Base-by-base conservation (phyloP, 768 basidiomycete species). In the Baorangia bicolor region DNA sequence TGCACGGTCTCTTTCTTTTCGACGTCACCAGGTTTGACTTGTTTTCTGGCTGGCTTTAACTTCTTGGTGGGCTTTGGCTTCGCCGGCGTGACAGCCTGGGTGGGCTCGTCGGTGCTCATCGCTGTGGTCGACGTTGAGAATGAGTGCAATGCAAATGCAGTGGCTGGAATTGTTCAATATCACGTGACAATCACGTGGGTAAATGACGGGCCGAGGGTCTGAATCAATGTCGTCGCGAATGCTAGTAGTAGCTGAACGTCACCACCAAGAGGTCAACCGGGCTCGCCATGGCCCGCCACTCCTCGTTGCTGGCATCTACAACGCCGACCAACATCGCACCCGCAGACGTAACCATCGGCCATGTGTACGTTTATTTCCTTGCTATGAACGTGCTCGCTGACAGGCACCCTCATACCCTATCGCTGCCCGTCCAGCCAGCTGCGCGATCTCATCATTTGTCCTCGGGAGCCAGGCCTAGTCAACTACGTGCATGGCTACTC, bases 41-140 rank as follows among this genome's bases (percentile, higher is more conserved):
- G 94, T 65, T 95, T 94, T 46, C 94, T 77, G n/a, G 94, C 94
- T 5, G 95, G 95, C 63, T 89, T 89, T 14, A 92, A 77, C 67
- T 92, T 93, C 70, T 88, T 92, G 34, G 59, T 31, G 16, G 69
- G 69, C 52, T 68, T 73, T 51, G 62, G 56, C 49, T 65, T 68
- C 3, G 40, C 53, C 37, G 56, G 58, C 9, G 55, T 39, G 33
- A 60, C 55, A 12, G 52, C 59, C 31, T 61, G 63, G 3, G 49
- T 42, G 18, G 62, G 64, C 48, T 65, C 72, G 37, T 68, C 68
- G 40, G 65, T 60, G 65, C 56, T 69, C 76, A 76, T 77, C 52
- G 58, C 45, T 7, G 56, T 58, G 21, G 60, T 58, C 51, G 33
- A 43, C n/a, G 34, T 40, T n/a, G 49, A 43, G 35, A 45, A 21